These are phyloP conservation scores for Mycena sanguinolenta DNA, from an alignment of 768 basidiomycete species.

Conservation along the genomic window DNA sequence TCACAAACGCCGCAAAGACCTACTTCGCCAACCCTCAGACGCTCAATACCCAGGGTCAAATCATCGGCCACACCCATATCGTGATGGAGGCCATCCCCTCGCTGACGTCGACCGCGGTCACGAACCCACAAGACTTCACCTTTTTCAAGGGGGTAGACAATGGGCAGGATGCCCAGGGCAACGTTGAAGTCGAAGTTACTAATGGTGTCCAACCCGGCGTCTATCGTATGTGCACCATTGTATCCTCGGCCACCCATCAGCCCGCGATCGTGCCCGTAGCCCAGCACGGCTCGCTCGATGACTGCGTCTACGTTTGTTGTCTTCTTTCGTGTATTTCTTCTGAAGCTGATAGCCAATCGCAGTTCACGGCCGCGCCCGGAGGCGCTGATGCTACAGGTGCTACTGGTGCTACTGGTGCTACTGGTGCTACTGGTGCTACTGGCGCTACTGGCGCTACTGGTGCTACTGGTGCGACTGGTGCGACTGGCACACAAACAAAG, in stretches of 20 bases:
- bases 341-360: too few relatives aligned
- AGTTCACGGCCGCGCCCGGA: too few relatives aligned
- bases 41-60: neutral
- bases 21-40: neutral
- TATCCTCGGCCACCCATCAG: neutral
- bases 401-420: too few relatives aligned
- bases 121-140: neutral
- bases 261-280: slow-evolving; percentile 50
- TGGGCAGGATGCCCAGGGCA: neutral
- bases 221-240: neutral
- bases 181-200: neutral
- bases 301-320: neutral
- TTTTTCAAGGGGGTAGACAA: neutral
- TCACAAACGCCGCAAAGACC: neutral
- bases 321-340: neutral
- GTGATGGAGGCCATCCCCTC: neutral
- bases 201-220: neutral
- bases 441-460: too few relatives aligned
- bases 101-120: neutral
- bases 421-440: too few relatives aligned
- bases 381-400: too few relatives aligned
- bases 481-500: too few relatives aligned
- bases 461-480: too few relatives aligned
- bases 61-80: neutral
- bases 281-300: slow-evolving; percentile 41